Conservation (phyloP, 2,329 filamentous ascomycete species). For the Gnomoniopsis sp. region DNA sequence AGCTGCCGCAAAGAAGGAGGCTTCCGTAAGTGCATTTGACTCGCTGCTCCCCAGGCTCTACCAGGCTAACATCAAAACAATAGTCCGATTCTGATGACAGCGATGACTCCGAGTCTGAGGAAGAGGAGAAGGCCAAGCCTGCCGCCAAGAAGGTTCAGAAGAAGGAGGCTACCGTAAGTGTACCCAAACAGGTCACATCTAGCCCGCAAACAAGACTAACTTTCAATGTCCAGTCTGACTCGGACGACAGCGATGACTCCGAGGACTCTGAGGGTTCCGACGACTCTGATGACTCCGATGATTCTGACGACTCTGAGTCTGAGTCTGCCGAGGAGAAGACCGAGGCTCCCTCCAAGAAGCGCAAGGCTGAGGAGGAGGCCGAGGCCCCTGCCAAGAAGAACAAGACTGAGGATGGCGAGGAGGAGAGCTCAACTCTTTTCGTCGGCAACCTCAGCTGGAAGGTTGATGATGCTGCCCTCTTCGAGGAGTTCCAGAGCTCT, state of each 20-base stretch:
- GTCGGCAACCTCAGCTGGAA: constrained; percentile 90
- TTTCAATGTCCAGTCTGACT: constrained; percentile 5
- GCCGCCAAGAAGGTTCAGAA: constrained; percentile 21
- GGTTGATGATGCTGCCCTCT: constrained; percentile 78
- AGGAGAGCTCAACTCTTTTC: constrained; percentile 68
- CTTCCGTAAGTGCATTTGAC: constrained; percentile 16
- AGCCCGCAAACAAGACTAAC: not conserved
- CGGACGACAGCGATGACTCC: constrained; percentile 25
- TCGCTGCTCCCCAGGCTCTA: not conserved
- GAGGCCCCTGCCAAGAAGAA: constrained; percentile 60
- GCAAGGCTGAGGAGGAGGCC: constrained; percentile 57
- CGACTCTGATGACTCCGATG: constrained; percentile 27
- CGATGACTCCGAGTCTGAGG: constrained; percentile 27
- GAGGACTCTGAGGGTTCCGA: constrained; percentile 25
- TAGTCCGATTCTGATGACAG: constrained; percentile 2
- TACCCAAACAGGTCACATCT: too few species aligned
- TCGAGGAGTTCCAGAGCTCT: constrained; percentile 76
- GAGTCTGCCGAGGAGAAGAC: constrained; percentile 22
- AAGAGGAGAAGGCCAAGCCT: constrained; percentile 20
- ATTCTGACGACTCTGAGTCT: constrained; percentile 31
- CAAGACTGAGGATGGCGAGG: constrained; percentile 52
- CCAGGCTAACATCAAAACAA: not conserved
- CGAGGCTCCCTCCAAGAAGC: constrained; percentile 55
- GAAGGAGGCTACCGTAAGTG: constrained; percentile 19
- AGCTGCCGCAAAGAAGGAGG: constrained; percentile 18